These are phyloP conservation scores for Cucurbita moschata DNA, from an alignment of 306 rosid species.

Conservation along the genomic window DNA sequence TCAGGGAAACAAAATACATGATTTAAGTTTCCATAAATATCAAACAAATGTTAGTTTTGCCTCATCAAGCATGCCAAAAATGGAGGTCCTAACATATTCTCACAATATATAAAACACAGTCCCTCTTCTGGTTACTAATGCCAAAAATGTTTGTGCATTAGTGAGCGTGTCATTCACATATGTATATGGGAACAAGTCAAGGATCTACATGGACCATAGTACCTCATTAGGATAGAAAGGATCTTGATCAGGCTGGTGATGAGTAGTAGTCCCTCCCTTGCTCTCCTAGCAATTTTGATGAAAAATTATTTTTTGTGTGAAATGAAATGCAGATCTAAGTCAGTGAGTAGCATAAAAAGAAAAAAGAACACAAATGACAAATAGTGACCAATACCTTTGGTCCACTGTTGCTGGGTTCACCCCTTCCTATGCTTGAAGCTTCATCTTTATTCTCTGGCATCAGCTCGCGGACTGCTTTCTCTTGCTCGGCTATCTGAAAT, in stretches of 20 bases:
- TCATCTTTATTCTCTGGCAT: constrained; percentile 10
- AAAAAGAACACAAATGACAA: not conserved
- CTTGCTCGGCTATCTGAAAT: constrained; percentile 62
- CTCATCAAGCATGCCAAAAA: not conserved
- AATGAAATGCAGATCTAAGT: constrained; percentile 10
- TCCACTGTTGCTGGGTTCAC: constrained; percentile 16
- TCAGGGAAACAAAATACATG: constrained; percentile 6
- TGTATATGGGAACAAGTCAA: not conserved
- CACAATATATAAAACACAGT: not conserved
- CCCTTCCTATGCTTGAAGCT: constrained; percentile 11
- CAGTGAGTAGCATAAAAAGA: not conserved
- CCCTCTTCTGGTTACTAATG: not conserved
- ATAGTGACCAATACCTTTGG: constrained; percentile 31
- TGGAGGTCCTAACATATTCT: not conserved
- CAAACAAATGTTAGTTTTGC: not conserved
- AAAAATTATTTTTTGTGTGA: constrained; percentile 4
- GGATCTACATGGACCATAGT: constrained; percentile 6
- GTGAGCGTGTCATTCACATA: not conserved
- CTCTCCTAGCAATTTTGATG: not conserved
- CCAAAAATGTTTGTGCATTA: not conserved
- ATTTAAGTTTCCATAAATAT: not conserved
- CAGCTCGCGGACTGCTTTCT: constrained; percentile 30
- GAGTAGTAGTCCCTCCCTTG: constrained; percentile 10
- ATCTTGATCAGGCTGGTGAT: constrained; percentile 16
- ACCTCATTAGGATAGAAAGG: constrained; percentile 30